Conservation (phyloP, 1,284 basidiomycete genomes). For the Rugiboletus extremiorientalis region DNA sequence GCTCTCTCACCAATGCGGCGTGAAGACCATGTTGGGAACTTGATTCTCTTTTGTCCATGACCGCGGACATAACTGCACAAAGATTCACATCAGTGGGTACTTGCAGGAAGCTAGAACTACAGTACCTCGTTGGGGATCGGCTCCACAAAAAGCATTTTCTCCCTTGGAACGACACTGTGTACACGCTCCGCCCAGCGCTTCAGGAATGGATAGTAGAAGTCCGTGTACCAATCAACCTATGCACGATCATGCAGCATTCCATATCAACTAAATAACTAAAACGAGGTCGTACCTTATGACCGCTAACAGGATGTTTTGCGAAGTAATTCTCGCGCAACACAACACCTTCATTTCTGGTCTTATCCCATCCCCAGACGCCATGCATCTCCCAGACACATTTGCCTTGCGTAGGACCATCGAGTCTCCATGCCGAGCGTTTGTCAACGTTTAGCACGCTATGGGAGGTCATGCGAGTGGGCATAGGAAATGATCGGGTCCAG, state of each 20-base stretch:
- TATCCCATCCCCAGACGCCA: slow-evolving; percentile 92
- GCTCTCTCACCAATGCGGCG: slow-evolving; percentile 81
- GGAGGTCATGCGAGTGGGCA: slow-evolving; percentile 70
- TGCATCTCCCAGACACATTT: slow-evolving; percentile 89
- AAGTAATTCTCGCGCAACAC: slow-evolving; percentile 90
- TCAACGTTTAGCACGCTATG: slow-evolving; percentile 57
- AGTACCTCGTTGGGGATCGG: slow-evolving; percentile 88
- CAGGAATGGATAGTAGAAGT: slow-evolving; percentile 86
- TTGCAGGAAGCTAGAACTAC: not conserved
- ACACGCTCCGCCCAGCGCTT: slow-evolving; percentile 73
- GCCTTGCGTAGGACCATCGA: slow-evolving; percentile 67
- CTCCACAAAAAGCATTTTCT: slow-evolving; percentile 80
- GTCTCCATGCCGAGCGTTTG: slow-evolving; percentile 64
- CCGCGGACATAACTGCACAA: slow-evolving; percentile 68
- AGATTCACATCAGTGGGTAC: slow-evolving; percentile 4
- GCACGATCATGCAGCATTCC: not conserved
- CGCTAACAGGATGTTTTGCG: slow-evolving; percentile 60
- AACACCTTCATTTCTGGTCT: slow-evolving; percentile 64
- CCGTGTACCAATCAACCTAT: slow-evolving; percentile 79
- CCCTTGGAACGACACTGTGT: slow-evolving; percentile 43
- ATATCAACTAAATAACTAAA: not conserved
- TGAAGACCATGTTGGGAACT: slow-evolving; percentile 78
- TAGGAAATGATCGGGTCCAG: slow-evolving; percentile 83
- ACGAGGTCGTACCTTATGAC: slow-evolving; percentile 47
- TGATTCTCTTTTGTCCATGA: slow-evolving; percentile 69